phyloP scores from a whole-genome alignment of 108 stramenopile species.

The Poteriospumella lacustris region DNA sequence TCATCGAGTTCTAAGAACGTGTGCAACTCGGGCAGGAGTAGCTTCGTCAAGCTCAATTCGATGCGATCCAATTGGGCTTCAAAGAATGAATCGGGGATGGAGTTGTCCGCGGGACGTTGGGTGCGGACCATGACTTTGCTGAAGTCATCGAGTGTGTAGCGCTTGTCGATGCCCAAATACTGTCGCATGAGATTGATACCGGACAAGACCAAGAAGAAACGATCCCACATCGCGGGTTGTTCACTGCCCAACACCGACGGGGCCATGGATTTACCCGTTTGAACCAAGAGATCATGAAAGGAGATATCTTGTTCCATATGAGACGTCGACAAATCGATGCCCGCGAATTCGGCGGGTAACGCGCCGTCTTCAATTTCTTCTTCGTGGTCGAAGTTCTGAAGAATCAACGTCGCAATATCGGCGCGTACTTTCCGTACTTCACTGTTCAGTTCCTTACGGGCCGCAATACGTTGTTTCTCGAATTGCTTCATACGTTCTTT shows the following conservation, averaged over 20 bases:
- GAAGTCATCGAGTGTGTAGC: too few species aligned
- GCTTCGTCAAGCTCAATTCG: neutral
- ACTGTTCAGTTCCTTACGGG: neutral
- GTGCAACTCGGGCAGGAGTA: neutral
- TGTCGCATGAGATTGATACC: too few species aligned
- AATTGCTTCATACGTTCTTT: neutral
- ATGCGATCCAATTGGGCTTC: constrained; percentile 24
- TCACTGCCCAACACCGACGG: too few species aligned
- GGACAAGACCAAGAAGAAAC: too few species aligned
- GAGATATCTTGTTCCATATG: too few species aligned
- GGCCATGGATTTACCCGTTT: too few species aligned
- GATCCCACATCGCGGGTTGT: too few species aligned
- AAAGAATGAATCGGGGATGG: too few species aligned
- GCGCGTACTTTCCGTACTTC: neutral
- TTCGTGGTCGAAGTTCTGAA: constrained; percentile 16
- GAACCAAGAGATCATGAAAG: too few species aligned
- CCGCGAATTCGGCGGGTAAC: neutral
- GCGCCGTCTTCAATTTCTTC: constrained; percentile 6
- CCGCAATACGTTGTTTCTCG: neutral
- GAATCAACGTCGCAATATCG: neutral
- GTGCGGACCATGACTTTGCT: too few species aligned
- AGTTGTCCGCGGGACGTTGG: too few species aligned
- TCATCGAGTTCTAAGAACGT: neutral
- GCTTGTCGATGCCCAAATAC: too few species aligned
- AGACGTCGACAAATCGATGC: neutral